Conservation (phyloP, 2,329 filamentous ascomycete species). For the Tolypocladium pustulatum region DNA sequence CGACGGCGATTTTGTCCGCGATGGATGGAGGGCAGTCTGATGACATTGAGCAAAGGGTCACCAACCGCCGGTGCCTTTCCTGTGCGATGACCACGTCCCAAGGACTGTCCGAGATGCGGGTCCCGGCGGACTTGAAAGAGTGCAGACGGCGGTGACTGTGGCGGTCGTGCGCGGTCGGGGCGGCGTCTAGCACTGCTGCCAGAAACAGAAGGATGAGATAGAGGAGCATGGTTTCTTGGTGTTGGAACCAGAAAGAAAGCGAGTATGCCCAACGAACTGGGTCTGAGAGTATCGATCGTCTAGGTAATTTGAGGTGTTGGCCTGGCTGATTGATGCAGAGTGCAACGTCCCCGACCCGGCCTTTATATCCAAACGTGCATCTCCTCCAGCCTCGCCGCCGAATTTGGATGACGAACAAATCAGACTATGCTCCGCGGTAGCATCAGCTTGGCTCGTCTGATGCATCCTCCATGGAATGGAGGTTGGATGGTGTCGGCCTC, state of each 20-base stretch:
- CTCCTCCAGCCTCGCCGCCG: neutral
- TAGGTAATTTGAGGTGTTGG: neutral
- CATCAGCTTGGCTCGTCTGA: neutral
- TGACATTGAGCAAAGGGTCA: neutral
- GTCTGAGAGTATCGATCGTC: neutral
- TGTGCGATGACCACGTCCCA: neutral
- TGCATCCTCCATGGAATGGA: neutral
- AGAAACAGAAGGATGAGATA: slow-evolving; percentile 12
- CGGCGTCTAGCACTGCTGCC: slow-evolving; percentile 12
- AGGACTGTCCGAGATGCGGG: neutral
- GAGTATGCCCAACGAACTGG: neutral
- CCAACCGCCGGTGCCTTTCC: neutral
- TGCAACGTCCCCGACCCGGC: neutral
- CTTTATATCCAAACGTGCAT: neutral
- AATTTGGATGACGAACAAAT: neutral
- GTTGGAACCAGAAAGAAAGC: neutral
- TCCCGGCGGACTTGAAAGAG: neutral
- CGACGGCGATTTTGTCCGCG: neutral
- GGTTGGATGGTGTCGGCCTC: neutral
- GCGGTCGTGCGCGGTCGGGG: slow-evolving; percentile 11
- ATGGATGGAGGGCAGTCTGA: neutral
- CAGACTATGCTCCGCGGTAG: neutral
- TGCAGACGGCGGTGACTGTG: slow-evolving; percentile 5
- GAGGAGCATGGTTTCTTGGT: slow-evolving; percentile 6
- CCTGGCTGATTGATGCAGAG: neutral